A percentile compares a stretch with the other conserved stretches of the same genome.
phyloP scores from a whole-genome alignment of 495 filamentous ascomycete genomes.

The Cercophora scortea region DNA sequence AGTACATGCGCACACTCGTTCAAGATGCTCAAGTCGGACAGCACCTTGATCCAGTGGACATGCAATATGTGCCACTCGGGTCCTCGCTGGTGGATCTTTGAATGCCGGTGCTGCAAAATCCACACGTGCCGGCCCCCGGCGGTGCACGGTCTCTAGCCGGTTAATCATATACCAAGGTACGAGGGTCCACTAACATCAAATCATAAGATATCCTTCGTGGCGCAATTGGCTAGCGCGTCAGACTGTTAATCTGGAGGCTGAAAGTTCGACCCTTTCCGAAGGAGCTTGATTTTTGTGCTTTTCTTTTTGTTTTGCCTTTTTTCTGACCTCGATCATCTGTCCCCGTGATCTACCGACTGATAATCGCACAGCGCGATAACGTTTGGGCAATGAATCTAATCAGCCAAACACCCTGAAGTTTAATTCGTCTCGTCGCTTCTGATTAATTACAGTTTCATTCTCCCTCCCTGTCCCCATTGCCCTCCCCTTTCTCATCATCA shows the following conservation, averaged over 20 bases:
- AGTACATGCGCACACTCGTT: slow-evolving; percentile 61
- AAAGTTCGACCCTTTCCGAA: neutral
- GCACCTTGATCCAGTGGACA: slow-evolving; percentile 65
- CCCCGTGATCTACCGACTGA: too few species aligned
- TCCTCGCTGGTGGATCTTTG: slow-evolving; percentile 76
- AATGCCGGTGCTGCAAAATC: slow-evolving; percentile 70
- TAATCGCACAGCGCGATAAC: too few species aligned
- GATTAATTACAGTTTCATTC: too few species aligned
- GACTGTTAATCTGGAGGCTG: neutral
- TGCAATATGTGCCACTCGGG: slow-evolving; percentile 71
- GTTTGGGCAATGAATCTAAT: too few species aligned
- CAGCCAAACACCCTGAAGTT: too few species aligned
- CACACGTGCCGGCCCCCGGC: slow-evolving; percentile 58
- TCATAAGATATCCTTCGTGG: neutral
- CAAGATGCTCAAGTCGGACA: slow-evolving; percentile 71
- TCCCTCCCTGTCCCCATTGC: neutral
- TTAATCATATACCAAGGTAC: too few species aligned
- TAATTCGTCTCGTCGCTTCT: too few species aligned
- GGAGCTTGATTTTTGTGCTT: neutral
- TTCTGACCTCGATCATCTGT: neutral
- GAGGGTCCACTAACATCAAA: neutral
- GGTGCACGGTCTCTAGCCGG: too few species aligned
- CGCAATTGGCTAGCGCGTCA: slow-evolving; percentile 6
- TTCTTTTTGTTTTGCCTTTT: neutral
- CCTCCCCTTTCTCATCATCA: neutral